Percentiles rank a stretch among this genome's conserved stretches.
Evolutionary conservation across 257 asterid species (phyloP).

Genomic region (Linaria vulgaris): DNA sequence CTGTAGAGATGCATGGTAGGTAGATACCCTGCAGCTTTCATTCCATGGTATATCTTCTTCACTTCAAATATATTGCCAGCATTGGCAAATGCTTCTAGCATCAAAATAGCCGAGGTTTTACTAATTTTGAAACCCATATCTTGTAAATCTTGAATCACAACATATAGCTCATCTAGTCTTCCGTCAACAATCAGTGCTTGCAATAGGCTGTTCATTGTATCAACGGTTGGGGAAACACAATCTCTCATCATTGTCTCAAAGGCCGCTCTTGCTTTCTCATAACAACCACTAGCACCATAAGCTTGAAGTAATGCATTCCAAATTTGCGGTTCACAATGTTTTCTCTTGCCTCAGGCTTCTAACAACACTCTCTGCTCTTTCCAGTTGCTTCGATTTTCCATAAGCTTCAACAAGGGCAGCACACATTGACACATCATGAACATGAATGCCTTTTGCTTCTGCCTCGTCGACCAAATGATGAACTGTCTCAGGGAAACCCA

Average conservation of each 20-base stretch:
- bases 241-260: slow-evolving; percentile 88
- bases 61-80: slow-evolving; percentile 80
- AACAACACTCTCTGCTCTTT: slow-evolving; percentile 71
- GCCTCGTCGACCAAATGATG: slow-evolving; percentile 64
- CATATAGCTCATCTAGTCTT: slow-evolving; percentile 84
- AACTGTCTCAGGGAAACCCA: slow-evolving; percentile 89
- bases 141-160: slow-evolving; percentile 89
- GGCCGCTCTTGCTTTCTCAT: slow-evolving; percentile 95
- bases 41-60: slow-evolving; percentile 81
- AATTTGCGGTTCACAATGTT: slow-evolving; percentile 56
- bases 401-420: slow-evolving; percentile 70
- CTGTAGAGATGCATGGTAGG: slow-evolving; percentile 96
- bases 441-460: slow-evolving; percentile 47
- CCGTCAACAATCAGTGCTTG: slow-evolving; percentile 80
- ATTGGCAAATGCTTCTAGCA: slow-evolving; percentile 94
- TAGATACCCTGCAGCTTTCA: slow-evolving; percentile 91
- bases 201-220: slow-evolving; percentile 69
- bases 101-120: slow-evolving; percentile 73
- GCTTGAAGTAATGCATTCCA: slow-evolving; percentile 86
- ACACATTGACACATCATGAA: slow-evolving; percentile 52
- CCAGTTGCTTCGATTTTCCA: slow-evolving; percentile 70
- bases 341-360: slow-evolving; percentile 56
- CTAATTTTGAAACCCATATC: slow-evolving; percentile 96
- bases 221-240: slow-evolving; percentile 91
- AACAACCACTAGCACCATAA: slow-evolving; percentile 77